Conservation (phyloP, 495 filamentous ascomycete species). For the Massariosphaeria phaeospora region DNA sequence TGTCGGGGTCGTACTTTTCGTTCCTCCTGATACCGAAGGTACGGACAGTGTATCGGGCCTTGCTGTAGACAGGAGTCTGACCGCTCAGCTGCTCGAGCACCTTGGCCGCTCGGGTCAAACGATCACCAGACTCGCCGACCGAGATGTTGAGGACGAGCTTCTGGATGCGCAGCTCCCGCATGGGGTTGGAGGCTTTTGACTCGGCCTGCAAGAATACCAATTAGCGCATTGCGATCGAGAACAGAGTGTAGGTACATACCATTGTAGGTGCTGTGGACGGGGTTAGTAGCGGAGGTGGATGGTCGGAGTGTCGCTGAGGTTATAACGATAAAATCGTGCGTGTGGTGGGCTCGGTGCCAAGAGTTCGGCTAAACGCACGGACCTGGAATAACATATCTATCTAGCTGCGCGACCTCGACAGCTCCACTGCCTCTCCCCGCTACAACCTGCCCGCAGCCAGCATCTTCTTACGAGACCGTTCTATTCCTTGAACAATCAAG, state of each 20-base stretch:
- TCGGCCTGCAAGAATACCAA: constrained; percentile 48
- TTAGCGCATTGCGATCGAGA: constrained; percentile 34
- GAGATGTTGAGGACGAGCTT: constrained; percentile 99
- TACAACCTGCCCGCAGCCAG: background rate
- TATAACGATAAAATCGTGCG: constrained; percentile 1
- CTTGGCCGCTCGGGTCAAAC: constrained; percentile 98
- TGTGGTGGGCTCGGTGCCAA: constrained; percentile 7
- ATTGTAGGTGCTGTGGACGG: constrained; percentile 27
- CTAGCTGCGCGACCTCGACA: background rate
- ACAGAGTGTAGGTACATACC: background rate
- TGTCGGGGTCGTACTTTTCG: constrained; percentile 96
- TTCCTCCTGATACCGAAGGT: constrained; percentile 99
- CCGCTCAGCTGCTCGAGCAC: constrained; percentile 98
- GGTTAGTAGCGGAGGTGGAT: constrained; percentile 18
- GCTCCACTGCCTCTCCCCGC: constrained; percentile 1
- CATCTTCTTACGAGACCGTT: background rate
- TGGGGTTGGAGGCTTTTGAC: constrained; percentile 64
- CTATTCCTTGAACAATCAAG: constrained; percentile 36
- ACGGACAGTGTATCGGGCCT: constrained; percentile 99
- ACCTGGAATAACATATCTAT: too few species aligned
- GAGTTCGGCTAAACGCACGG: background rate
- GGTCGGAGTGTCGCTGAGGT: constrained; percentile 15
- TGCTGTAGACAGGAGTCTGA: constrained; percentile 99
- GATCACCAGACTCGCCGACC: constrained; percentile 99
- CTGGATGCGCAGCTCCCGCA: constrained; percentile 99